Conservation (phyloP, 805 yeast species). For the Saturnispora mendoncae region DNA sequence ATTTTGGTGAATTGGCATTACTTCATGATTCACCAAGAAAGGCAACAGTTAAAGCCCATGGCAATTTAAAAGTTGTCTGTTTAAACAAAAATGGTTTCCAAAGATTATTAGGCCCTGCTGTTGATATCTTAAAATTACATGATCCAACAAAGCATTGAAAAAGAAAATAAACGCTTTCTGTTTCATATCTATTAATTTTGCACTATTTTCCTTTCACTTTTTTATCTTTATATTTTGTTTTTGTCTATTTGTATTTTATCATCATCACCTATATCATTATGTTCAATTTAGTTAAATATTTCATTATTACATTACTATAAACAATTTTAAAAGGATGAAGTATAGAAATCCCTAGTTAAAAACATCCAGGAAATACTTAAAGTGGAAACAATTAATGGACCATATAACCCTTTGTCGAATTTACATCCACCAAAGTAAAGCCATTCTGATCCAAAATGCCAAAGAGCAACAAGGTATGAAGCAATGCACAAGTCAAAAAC, state of each 20-base stretch:
- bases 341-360: conserved; percentile 55
- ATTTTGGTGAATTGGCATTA: conserved; percentile 94
- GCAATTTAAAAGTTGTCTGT: conserved; percentile 78
- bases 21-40: conserved; percentile 88
- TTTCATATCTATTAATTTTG: not conserved
- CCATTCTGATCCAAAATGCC: conserved; percentile 83
- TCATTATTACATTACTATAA: not conserved
- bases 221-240: not conserved
- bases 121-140: conserved; percentile 73
- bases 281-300: not conserved
- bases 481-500: conserved; percentile 72
- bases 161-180: not conserved
- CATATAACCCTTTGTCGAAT: conserved; percentile 79
- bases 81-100: conserved; percentile 89
- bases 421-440: conserved; percentile 67
- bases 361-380: conserved; percentile 77
- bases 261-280: too few species aligned
- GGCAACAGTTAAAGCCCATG: conserved; percentile 78
- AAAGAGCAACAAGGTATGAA: conserved; percentile 73
- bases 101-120: conserved; percentile 89
- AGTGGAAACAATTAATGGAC: conserved; percentile 79
- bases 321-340: conserved; percentile 7
- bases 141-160: conserved; percentile 67
- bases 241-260: not conserved
- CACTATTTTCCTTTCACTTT: not conserved